These are phyloP conservation scores for Leishmania guyanensis DNA, from an alignment of 208 protist species.

Conservation along the genomic window DNA sequence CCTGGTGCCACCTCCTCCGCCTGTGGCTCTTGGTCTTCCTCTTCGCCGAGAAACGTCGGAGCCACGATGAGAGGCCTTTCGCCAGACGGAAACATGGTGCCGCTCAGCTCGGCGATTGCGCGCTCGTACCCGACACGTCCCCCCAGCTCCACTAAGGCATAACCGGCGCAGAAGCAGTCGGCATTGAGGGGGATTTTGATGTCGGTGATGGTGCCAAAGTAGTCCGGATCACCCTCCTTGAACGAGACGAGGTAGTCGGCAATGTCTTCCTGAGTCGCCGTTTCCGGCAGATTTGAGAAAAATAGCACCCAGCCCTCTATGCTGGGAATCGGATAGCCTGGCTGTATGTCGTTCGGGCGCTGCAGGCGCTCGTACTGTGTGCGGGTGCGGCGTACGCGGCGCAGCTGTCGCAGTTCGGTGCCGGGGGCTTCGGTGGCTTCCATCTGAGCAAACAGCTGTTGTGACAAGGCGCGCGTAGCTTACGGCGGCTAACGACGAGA, in stretches of 20 bases:
- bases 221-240: conserved; percentile 49
- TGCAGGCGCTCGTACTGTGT: conserved; percentile 79
- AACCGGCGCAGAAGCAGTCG: conserved; percentile 76
- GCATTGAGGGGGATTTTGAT: conserved; percentile 68
- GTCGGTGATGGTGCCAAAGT: conserved; percentile 70
- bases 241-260: conserved; percentile 60
- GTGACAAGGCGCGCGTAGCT: not conserved
- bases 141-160: conserved; percentile 78
- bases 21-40: conserved; percentile 50
- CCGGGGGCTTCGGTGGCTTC: conserved; percentile 7
- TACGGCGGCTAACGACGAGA: not conserved
- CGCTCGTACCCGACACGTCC: conserved; percentile 56
- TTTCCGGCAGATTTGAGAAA: conserved; percentile 62
- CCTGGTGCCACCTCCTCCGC: conserved; percentile 17
- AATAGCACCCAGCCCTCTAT: conserved; percentile 88
- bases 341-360: conserved; percentile 54
- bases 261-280: conserved; percentile 70
- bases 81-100: conserved; percentile 40
- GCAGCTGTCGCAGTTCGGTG: conserved; percentile 46
- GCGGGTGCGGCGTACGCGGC: conserved; percentile 66
- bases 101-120: conserved; percentile 63
- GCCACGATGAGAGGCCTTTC: conserved; percentile 48
- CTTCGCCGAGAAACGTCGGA: conserved; percentile 76
- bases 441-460: conserved; percentile 17
- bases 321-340: conserved; percentile 72